Conservation (phyloP, 1,284 basidiomycete genomes). For the Phellopilus nigrolimitatus region DNA sequence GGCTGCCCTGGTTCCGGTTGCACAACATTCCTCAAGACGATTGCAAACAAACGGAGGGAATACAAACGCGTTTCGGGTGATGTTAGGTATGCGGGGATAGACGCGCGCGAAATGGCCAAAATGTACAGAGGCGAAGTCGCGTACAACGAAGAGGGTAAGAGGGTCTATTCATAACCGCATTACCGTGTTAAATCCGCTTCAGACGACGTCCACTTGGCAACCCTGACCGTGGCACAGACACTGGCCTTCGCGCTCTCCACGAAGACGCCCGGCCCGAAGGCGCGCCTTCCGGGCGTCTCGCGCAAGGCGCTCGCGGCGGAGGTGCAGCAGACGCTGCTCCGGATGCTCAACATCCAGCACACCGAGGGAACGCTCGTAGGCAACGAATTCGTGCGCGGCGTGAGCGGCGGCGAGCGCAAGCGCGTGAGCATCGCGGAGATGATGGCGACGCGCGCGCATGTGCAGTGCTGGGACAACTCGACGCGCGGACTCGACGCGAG, state of each 20-base stretch:
- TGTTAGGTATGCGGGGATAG: constrained; percentile 71
- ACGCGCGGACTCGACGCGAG: constrained; percentile 84
- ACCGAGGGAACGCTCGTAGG: constrained; percentile 79
- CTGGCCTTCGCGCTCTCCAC: constrained; percentile 64
- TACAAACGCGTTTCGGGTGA: constrained; percentile 61
- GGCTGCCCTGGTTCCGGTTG: constrained; percentile 83
- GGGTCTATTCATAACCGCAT: constrained; percentile 18
- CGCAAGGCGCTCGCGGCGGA: constrained; percentile 54
- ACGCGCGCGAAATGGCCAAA: constrained; percentile 58
- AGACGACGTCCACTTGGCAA: constrained; percentile 77
- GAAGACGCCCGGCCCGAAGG: constrained; percentile 65
- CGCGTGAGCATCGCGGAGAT: constrained; percentile 87
- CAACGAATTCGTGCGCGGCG: constrained; percentile 79
- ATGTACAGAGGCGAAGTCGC: constrained; percentile 79
- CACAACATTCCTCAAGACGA: constrained; percentile 72
- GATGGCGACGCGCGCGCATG: constrained; percentile 72
- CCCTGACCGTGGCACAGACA: constrained; percentile 72
- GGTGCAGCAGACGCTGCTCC: constrained; percentile 60
- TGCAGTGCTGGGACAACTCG: constrained; percentile 82
- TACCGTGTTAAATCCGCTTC: background rate
- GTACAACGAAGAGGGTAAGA: constrained; percentile 72
- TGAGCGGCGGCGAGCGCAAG: constrained; percentile 83
- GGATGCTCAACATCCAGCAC: constrained; percentile 77
- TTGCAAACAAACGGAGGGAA: constrained; percentile 66
- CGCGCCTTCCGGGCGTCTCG: constrained; percentile 60